A percentile compares a stretch with the other conserved stretches of the same genome.
Conservation (phyloP, 2,329 filamentous ascomycete genomes). For the Massarina eburnea region DNA sequence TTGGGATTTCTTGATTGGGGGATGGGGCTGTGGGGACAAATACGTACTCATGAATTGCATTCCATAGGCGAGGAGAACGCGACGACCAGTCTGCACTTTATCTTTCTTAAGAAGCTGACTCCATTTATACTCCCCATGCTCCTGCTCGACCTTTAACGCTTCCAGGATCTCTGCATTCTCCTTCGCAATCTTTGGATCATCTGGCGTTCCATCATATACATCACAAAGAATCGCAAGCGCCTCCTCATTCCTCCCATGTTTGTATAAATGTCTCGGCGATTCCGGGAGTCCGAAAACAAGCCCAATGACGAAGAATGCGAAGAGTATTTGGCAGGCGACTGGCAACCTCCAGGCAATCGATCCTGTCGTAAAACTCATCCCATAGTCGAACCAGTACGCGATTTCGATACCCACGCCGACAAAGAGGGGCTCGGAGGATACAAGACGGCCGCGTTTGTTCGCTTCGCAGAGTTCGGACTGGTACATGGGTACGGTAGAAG, state of each 20-base stretch:
- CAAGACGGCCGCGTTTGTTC: conserved; percentile 60
- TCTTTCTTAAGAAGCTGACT: conserved; percentile 43
- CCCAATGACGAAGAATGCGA: conserved; percentile 45
- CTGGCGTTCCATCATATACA: conserved; percentile 49
- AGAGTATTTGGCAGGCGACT: conserved; percentile 50
- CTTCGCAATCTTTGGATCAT: conserved; percentile 57
- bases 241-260: conserved; percentile 46
- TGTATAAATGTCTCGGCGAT: conserved; percentile 29
- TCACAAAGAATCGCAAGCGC: conserved; percentile 54
- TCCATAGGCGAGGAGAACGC: conserved; percentile 44
- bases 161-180: conserved; percentile 49
- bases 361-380: conserved; percentile 45
- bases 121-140: conserved; percentile 44
- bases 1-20: too few relatives aligned
- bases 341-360: conserved; percentile 51
- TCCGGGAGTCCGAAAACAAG: conserved; percentile 43
- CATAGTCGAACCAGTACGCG: conserved; percentile 48
- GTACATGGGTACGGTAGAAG: conserved; percentile 56
- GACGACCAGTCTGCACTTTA: conserved; percentile 43
- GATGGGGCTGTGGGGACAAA: neutral
- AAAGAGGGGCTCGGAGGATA: conserved; percentile 58
- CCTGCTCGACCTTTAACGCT: conserved; percentile 38
- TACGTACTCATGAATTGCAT: conserved; percentile 42
- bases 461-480: conserved; percentile 56
- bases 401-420: conserved; percentile 54